These are phyloP conservation scores for Fusarium sacchari DNA, from an alignment of 2,329 filamentous ascomycete genomes.

Conservation along the genomic window DNA sequence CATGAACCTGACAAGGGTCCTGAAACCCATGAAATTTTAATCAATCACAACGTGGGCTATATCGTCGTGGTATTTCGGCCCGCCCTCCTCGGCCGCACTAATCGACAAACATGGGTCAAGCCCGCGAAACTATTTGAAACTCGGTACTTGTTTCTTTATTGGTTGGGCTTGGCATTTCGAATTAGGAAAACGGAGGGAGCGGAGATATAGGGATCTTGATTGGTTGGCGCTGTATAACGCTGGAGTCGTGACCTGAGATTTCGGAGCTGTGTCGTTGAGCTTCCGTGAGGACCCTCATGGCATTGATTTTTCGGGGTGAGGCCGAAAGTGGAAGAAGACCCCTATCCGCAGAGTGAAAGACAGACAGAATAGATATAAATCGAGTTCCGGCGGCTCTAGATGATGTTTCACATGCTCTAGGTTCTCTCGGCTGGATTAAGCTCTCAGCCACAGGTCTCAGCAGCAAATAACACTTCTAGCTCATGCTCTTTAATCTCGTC, in stretches of 20 bases:
- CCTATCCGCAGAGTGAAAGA: background rate
- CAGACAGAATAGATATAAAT: constrained; percentile 19
- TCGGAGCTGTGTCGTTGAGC: background rate
- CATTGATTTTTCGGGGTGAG: background rate
- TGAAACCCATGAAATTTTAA: constrained; percentile 6
- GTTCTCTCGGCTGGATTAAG: no score
- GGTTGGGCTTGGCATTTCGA: background rate
- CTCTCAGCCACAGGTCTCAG: no score
- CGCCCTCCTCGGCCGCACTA: background rate
- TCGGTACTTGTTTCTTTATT: constrained; percentile 10
- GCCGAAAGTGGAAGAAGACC: background rate
- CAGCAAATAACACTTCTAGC: no score
- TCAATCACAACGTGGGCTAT: background rate
- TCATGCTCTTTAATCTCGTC: background rate
- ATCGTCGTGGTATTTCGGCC: constrained; percentile 3
- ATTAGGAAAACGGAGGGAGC: constrained; percentile 12
- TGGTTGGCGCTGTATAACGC: background rate
- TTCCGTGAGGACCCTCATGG: background rate
- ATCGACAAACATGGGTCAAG: background rate
- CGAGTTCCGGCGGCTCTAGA: background rate
- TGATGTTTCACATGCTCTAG: background rate
- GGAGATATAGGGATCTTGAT: constrained; percentile 24
- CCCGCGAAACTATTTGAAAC: constrained; percentile 5
- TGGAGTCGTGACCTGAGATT: background rate
- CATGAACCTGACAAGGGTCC: background rate